Percentiles rank a stretch among this genome's conserved stretches.
phyloP scores from a whole-genome alignment of 1,284 basidiomycete genomes.

The Thecaphora frezii region DNA sequence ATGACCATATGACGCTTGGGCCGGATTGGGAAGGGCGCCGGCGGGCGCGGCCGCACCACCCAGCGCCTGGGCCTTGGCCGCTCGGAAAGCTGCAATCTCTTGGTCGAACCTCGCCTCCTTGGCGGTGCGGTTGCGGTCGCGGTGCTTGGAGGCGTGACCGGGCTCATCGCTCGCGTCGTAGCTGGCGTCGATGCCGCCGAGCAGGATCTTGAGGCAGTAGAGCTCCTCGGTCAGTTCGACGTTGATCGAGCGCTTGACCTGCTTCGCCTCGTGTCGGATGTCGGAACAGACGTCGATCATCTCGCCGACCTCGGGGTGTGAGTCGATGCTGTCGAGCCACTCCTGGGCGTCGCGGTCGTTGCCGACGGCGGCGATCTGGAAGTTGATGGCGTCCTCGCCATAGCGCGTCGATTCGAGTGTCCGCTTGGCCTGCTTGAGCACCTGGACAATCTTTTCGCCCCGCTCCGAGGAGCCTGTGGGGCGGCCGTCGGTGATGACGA shows the following conservation, averaged over 20 bases:
- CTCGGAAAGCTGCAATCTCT: slow-evolving; percentile 1
- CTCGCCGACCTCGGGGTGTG: slow-evolving; percentile 39
- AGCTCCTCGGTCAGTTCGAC: slow-evolving; percentile 45
- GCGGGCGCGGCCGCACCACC: not conserved
- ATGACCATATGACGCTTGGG: slow-evolving; percentile 6
- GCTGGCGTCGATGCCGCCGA: slow-evolving; percentile 43
- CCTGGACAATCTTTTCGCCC: slow-evolving; percentile 35
- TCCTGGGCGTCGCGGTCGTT: slow-evolving; percentile 50
- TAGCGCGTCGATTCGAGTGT: slow-evolving; percentile 19
- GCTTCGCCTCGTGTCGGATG: slow-evolving; percentile 33
- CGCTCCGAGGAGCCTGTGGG: slow-evolving; percentile 39
- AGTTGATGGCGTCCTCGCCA: slow-evolving; percentile 42
- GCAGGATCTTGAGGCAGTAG: slow-evolving; percentile 43
- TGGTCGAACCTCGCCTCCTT: slow-evolving; percentile 2
- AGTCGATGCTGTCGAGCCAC: slow-evolving; percentile 51
- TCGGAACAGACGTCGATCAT: slow-evolving; percentile 47
- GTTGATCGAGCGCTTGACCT: slow-evolving; percentile 35
- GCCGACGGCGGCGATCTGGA: slow-evolving; percentile 47
- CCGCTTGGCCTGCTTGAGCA: slow-evolving; percentile 33
- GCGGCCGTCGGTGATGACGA: slow-evolving; percentile 46
- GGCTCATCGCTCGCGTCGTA: slow-evolving; percentile 47
- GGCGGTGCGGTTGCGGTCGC: slow-evolving; percentile 17
- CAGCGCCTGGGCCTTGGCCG: slow-evolving; percentile 1
- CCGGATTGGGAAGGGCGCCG: not conserved
- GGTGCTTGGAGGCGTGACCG: slow-evolving; percentile 7